These are phyloP conservation scores for Aspergillus eucalypticola DNA, from an alignment of 2,329 filamentous ascomycete genomes.

Conservation along the genomic window DNA sequence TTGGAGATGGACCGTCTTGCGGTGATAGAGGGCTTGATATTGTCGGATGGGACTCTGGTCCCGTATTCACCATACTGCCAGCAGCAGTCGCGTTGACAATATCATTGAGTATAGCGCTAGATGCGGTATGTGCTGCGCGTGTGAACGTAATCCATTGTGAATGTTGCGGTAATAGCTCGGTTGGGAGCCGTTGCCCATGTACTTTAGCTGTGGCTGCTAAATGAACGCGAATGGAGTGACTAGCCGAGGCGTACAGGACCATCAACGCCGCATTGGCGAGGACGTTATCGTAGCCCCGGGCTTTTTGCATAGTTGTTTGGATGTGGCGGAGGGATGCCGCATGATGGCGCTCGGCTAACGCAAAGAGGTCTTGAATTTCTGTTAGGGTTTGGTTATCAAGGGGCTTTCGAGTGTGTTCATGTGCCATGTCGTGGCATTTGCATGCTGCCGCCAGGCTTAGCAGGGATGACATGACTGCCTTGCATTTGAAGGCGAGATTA, in stretches of 20 bases:
- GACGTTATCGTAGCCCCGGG: conserved; percentile 37
- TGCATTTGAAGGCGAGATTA: conserved; percentile 43
- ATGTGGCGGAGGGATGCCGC: conserved; percentile 41
- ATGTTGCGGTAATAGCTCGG: conserved; percentile 34
- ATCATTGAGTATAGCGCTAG: conserved; percentile 32
- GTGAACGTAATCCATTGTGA: conserved; percentile 44
- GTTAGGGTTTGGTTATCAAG: conserved; percentile 7
- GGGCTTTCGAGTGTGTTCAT: neutral
- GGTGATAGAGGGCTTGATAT: conserved; percentile 6
- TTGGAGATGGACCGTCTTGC: conserved; percentile 20
- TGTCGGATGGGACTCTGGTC: neutral
- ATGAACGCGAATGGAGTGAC: conserved; percentile 40
- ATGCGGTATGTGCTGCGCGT: conserved; percentile 39
- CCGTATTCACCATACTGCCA: conserved; percentile 2
- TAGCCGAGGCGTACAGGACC: conserved; percentile 45
- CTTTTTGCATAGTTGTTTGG: conserved; percentile 34
- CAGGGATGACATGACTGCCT: conserved; percentile 46
- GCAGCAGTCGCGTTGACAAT: neutral
- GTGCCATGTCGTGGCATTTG: conserved; percentile 34
- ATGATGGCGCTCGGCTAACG: conserved; percentile 42
- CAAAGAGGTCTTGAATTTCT: conserved; percentile 27
- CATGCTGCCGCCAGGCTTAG: conserved; percentile 46
- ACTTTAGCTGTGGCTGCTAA: conserved; percentile 28
- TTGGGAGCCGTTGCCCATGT: conserved; percentile 16
- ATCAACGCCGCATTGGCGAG: conserved; percentile 46